Evolutionary conservation across 257 asterid genomes (phyloP), one percentile per base, ranked within the genome.

Genomic region (Solanum lignicaule): DNA sequence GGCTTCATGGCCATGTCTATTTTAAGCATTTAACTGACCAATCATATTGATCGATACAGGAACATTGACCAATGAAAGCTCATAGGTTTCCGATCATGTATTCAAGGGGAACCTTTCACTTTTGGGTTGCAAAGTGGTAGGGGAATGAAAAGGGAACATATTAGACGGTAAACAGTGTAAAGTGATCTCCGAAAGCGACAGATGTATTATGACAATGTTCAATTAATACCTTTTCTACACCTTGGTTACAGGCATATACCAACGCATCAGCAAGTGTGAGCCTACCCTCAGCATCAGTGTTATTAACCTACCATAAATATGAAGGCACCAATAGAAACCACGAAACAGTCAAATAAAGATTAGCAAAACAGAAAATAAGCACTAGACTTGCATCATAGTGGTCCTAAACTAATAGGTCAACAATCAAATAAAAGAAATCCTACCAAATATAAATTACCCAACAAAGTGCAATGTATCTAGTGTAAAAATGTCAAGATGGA

Each of bases 261-360:
- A 97, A 91, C 75, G 99, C 99, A 91, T 97, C 99, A 9, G 99
- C 99, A 87, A 97, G 98, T 36, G 99, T 97, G 39, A 97, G 99
- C 83, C 99, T 90, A 39, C 99, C 99, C 93, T 97, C 99, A 31
- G 99, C 99, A 91, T 97, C 99, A 38, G 99, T 97, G 72, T 97
- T 97, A 91, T 96, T 97, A 66, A 97, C 99, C 99, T 95, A 88
- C 76, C 15, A 86, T 21, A 48, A 48, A 58, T 43, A 72, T 20
- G 27, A 88, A 83, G 11, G 66, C 85, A 46, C 85, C 38, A 81
- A 81, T 9, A 16, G 66, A 18, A 29, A 25, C 85, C 84, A 2
- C 6, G 7, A 79, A 81, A 46, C 27, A 46, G 66, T 46, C 66
- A 16, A 46, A 79, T 43, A 46, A 81, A 46, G 39, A 36, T 36